Evolutionary conservation across 768 basidiomycete genomes (phyloP).

Genomic region (Lactifluus volemus): DNA sequence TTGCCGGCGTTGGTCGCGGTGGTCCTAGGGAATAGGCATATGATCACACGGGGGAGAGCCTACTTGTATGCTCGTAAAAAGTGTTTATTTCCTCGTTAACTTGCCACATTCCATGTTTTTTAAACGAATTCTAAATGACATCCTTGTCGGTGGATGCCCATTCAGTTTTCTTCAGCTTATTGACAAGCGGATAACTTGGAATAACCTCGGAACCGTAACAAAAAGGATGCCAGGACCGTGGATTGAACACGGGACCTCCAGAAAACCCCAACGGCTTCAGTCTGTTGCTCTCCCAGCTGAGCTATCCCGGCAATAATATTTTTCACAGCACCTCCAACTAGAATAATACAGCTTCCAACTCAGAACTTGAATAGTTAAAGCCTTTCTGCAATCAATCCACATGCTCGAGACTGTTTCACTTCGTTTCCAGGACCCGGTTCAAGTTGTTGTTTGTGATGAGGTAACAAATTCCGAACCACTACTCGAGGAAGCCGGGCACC

Average conservation of each 20-base stretch:
- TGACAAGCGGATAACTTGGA: no score
- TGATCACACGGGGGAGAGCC: not conserved
- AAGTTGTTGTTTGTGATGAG: no score
- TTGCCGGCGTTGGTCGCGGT: conserved; percentile 84
- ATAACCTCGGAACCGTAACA: no score
- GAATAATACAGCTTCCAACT: no score
- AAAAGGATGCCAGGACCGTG: conserved; percentile 57
- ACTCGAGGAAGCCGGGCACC: no score
- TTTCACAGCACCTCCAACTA: no score
- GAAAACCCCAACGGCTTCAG: conserved; percentile 29
- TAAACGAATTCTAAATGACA: not conserved
- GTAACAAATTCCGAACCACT: no score
- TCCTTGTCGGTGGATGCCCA: not conserved
- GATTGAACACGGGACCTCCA: conserved; percentile 76
- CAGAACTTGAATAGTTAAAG: no score
- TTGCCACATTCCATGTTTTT: not conserved
- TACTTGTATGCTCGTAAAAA: not conserved
- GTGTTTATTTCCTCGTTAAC: not conserved
- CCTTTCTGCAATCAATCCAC: no score
- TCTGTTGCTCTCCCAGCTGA: conserved; percentile 29
- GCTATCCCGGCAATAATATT: conserved; percentile 21
- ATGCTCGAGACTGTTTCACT: no score
- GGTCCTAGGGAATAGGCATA: conserved; percentile 52
- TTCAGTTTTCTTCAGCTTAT: no score
- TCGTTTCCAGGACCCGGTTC: no score